A percentile compares a stretch with the other conserved stretches of the same genome.
These are phyloP conservation scores for Baorangia bicolor DNA, from an alignment of 768 basidiomycete genomes.

Conservation along the genomic window DNA sequence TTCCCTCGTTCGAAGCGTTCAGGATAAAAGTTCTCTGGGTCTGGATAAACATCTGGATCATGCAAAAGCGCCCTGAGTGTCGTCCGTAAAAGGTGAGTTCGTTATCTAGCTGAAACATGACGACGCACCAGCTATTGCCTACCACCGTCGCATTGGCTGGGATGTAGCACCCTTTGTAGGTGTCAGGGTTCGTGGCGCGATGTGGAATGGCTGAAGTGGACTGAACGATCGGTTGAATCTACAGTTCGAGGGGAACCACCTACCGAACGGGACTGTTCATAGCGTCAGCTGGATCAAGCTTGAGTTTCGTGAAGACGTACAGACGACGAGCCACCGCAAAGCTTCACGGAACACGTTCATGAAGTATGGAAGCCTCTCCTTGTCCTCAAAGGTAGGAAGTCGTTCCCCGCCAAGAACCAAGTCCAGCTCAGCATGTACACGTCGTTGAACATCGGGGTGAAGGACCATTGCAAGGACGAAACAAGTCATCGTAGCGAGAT, in stretches of 20 bases:
- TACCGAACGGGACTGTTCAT: conserved; percentile 4
- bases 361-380: neutral
- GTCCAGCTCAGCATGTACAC: neutral
- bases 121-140: conserved; percentile 1
- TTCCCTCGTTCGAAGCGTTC: neutral
- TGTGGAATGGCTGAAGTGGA: neutral
- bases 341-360: conserved; percentile 6
- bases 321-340: conserved; percentile 4
- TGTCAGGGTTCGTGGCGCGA: neutral
- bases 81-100: neutral
- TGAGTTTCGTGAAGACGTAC: neutral
- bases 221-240: neutral
- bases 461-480: conserved; percentile 3
- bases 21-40: neutral
- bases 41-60: neutral
- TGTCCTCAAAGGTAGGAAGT: conserved; percentile 5
- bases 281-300: neutral
- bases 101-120: neutral
- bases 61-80: neutral
- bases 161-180: conserved; percentile 3
- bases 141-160: conserved; percentile 2
- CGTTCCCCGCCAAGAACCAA: neutral
- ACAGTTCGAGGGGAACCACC: neutral
- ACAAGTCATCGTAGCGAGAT: conserved; percentile 2
- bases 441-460: neutral